Evolutionary conservation across 441 rosid species (phyloP), one percentile per base, ranked within the genome.

Genomic region (Macaranga tanarius): DNA sequence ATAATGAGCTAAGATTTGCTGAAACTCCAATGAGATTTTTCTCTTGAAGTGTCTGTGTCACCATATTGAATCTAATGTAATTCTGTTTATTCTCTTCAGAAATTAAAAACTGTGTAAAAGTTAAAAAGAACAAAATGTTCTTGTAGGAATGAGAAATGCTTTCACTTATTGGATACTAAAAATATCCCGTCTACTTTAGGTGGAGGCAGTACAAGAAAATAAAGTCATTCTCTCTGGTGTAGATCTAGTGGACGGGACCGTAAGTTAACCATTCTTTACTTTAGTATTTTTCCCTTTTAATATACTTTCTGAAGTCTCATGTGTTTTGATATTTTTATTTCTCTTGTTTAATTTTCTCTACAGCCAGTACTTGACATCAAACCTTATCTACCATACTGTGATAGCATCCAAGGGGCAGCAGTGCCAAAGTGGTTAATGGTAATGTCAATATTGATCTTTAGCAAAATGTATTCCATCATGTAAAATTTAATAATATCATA

Each of bases 191-290:
- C 44, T 76, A 31, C 58, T 44, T 31, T 62, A 94, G 98, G 92
- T 92, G 82, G 97, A 90, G 69, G 93, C 87, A 66, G 84, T 92
- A 40, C 85, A 77, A 76, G 92, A 87, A 73, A 81, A 88, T 77
- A 79, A 76, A 76, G 81, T 94, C 82, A 78, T 89, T 74, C 95
- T 92, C 67, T 90, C 97, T 79, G 99, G 97, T 63, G 91, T 90
- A 1, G 97, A 94, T 84, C 89, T 94, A 68, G 99, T 94, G 61
- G 95, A 94, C 76, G 96, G 99, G 69, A 94, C 97, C 9, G 97
- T 94, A 84, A 86, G 84, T 80, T 79, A 76, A 61, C 34, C 40
- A 57, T 70, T 64, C 48, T 59, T 73, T 62, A 19, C 10, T 58
- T 31, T n/a, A 56, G 45, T 12, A 26, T 51, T 7, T 59, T 22